These are phyloP conservation scores for Diddensiella caesifluorescens DNA, from an alignment of 805 yeast species.

Conservation along the genomic window DNA sequence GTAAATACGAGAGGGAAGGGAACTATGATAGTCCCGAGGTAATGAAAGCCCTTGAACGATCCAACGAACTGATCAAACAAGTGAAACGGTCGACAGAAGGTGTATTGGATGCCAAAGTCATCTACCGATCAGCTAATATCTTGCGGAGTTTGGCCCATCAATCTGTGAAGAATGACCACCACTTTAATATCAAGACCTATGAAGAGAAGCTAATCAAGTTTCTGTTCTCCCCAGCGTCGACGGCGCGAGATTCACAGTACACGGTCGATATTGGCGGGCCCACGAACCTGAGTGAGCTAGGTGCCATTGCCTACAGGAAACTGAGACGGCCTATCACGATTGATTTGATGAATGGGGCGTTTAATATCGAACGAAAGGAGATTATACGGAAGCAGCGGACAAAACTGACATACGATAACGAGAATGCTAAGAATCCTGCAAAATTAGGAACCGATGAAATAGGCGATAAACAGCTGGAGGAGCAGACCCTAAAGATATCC, in stretches of 20 bases:
- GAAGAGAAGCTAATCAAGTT: neutral
- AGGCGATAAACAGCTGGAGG: constrained; percentile 54
- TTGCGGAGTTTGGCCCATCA: neutral
- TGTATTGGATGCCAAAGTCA: constrained; percentile 5
- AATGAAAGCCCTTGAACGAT: neutral
- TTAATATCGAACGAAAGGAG: constrained; percentile 37
- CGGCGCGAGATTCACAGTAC: neutral
- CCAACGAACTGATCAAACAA: constrained; percentile 3
- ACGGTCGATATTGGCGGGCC: neutral
- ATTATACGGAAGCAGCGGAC: constrained; percentile 5
- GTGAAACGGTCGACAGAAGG: neutral
- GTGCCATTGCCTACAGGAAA: constrained; percentile 4
- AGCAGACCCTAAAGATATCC: constrained; percentile 45
- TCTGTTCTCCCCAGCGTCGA: neutral
- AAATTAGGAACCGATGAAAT: constrained; percentile 49
- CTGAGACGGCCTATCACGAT: constrained; percentile 45
- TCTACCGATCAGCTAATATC: constrained; percentile 10
- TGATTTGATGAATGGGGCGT: constrained; percentile 68
- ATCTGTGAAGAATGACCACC: neutral
- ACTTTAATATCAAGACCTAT: neutral
- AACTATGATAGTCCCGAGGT: constrained; percentile 2
- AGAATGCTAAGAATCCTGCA: constrained; percentile 32
- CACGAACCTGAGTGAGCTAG: constrained; percentile 7
- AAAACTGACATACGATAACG: constrained; percentile 9
- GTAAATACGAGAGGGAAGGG: constrained; percentile 3